A percentile compares a stretch with the other conserved stretches of the same genome.
Evolutionary conservation across 805 yeast genomes (phyloP).

Genomic region (Cyberlindnera mycetangii): DNA sequence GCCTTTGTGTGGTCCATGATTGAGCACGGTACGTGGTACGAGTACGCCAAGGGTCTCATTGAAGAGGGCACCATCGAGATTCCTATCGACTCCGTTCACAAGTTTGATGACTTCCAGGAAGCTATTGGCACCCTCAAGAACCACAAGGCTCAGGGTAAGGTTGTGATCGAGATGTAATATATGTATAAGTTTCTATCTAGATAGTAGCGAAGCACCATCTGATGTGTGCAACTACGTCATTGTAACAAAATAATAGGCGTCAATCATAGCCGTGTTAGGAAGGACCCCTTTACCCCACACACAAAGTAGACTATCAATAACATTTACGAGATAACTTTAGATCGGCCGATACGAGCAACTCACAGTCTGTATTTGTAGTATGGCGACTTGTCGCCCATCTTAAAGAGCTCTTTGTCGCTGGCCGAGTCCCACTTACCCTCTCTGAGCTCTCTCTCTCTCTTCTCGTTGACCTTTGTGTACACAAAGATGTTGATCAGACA

Average conservation of each 20-base stretch:
- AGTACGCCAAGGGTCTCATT: conserved; percentile 34
- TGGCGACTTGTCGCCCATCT: conserved; percentile 43
- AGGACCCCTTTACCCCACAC: not conserved
- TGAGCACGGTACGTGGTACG: conserved; percentile 22
- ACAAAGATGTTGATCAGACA: conserved; percentile 20
- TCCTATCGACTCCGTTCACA: conserved; percentile 49
- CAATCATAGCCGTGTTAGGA: not conserved
- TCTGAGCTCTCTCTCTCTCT: conserved; percentile 26
- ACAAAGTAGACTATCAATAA: not conserved
- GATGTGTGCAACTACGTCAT: not conserved
- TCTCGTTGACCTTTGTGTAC: conserved; percentile 27
- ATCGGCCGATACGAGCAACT: not conserved
- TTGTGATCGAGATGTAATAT: conserved; percentile 38
- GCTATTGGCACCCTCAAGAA: conserved; percentile 49
- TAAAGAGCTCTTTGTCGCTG: conserved; percentile 30
- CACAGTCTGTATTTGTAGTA: conserved; percentile 32
- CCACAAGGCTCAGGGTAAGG: conserved; percentile 60
- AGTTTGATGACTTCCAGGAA: conserved; percentile 43
- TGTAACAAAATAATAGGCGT: not conserved
- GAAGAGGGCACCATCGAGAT: conserved; percentile 40
- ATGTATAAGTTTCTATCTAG: too few species aligned
- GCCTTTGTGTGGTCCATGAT: conserved; percentile 27
- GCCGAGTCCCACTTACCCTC: conserved; percentile 32
- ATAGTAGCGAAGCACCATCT: too few species aligned
- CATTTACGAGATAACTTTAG: too few species aligned